Evolutionary conservation across 208 protist genomes (phyloP).

Genomic region (Leishmania major): DNA sequence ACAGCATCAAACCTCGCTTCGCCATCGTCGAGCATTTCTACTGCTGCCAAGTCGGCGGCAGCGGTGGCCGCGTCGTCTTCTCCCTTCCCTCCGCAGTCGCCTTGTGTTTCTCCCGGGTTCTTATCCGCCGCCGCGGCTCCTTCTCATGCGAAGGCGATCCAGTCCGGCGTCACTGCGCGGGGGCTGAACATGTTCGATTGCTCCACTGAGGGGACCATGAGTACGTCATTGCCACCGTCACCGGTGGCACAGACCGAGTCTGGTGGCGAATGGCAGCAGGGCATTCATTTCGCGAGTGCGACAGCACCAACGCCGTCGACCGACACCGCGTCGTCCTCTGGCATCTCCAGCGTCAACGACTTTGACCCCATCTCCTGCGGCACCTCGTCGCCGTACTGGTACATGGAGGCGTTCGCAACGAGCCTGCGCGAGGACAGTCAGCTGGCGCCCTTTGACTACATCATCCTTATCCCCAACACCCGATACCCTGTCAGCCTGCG

Average conservation of each 20-base stretch:
- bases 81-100: not conserved
- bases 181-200: conserved; percentile 2
- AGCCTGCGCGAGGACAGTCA: conserved; percentile 69
- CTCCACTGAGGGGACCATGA: not conserved
- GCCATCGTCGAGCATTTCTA: not conserved
- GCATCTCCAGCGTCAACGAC: not conserved
- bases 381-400: conserved; percentile 47
- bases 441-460: conserved; percentile 79
- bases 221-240: not conserved
- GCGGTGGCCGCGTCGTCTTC: not conserved
- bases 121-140: not conserved
- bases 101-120: not conserved
- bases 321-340: not conserved
- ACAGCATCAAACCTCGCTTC: not conserved
- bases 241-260: not conserved
- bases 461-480: conserved; percentile 90
- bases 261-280: not conserved
- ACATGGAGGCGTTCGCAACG: conserved; percentile 70
- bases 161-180: not conserved
- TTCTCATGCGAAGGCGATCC: not conserved
- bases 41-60: not conserved
- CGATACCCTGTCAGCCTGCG: conserved; percentile 77
- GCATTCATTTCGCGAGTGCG: not conserved
- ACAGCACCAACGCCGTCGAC: not conserved
- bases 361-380: conserved; percentile 9